Base-by-base conservation (phyloP, 495 filamentous ascomycete genomes). In the Xylaria acuta region DNA sequence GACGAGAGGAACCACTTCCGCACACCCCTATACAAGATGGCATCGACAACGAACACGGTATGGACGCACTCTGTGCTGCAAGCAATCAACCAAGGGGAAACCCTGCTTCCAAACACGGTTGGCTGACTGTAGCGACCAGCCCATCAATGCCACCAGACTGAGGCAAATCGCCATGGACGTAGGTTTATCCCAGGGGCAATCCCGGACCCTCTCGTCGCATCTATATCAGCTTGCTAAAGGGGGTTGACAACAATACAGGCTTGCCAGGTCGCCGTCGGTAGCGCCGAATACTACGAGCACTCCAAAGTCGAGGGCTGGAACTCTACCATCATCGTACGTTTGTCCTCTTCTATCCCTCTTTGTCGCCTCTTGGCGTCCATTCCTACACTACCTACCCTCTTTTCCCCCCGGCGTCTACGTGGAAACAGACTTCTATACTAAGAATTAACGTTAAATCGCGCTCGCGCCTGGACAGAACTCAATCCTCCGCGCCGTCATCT, bases 141-240 rank as follows among this genome's bases (percentile, higher is more conserved):
- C 94, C 49, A 86, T 98, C 62, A 87, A 93, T 47, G 84, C 89
- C 66, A 88, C 88, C 71, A 89, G 94, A 74, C 88, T 98, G 67
- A 90, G 89, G 81, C 91, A 95, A 81, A 95, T 98, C 78, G 91
- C 92, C 72, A 90, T 85, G 73, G 91, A 94, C 83, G 94, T 97
- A 87, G 70, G 89, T 86, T 75, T 67, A 71, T 47, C 67, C 40
- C 38, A 38, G 45, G 45, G 34, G 7, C 34, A 38, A 64, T 7
- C 59, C 51, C 34, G 6, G n/a, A 9, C 2, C 20, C 53, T 27
- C 53, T 22, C 45, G 3, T 53, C 40, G 45, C 36, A 38, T 72
- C 51, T 11, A 41, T 20, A 34, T 25, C 60, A 66, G 67, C 66
- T 49, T 56, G 41, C 64, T 64, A 54, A 64, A 53, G 47, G 69